Base-by-base conservation (phyloP, 768 basidiomycete genomes). In the Pisolithus marmoratus region DNA sequence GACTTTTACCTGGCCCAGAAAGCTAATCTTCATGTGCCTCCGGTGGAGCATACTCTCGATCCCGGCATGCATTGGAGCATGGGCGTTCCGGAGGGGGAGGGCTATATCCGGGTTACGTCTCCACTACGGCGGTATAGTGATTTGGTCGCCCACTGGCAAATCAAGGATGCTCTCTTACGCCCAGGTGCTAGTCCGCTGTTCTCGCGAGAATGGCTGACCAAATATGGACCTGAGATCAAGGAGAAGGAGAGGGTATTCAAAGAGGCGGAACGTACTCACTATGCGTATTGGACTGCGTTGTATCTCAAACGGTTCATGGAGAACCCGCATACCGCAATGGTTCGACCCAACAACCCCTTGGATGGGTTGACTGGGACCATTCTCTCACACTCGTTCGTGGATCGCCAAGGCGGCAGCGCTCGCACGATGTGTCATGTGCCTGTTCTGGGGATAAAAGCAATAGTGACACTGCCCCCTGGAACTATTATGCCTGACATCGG, bases 81-180 rank as follows among this genome's bases (percentile, higher is more conserved):
- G 59, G 92, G 87, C 0, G 64, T 90, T n/a, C 72, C 74, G 3
- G 77, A 79, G 2, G 80, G 80, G 38, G 86, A 87, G 56, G 94
- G 94, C 4, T 99, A 99, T 64, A 70, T 77, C 17, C 81, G 89
- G 20, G 82, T 79, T 8, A 97, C 96, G 8, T 91, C 87, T 5
- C 96, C 96, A 0, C 71, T 99, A 41, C 80, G 96, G 38, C 82
- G 96, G 41, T 96, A 82, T 66, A 68, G 71, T 34, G 96, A 99
- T 67, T 65, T 96, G 51, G 65, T 94, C 12, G 71, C 73, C 9
- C 96, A 98, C 70, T 99, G 94, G 92, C 94, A 98, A 66, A 82
- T 99, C 68, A 94, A 96, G 62, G 73, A 84, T 46, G 80, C 79
- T 5, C 68, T 98, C 11, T 70, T 87, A 7, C 68, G 65, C 12